phyloP scores from a whole-genome alignment of 1,284 basidiomycete species.

The Ceratobasidium sp. region DNA sequence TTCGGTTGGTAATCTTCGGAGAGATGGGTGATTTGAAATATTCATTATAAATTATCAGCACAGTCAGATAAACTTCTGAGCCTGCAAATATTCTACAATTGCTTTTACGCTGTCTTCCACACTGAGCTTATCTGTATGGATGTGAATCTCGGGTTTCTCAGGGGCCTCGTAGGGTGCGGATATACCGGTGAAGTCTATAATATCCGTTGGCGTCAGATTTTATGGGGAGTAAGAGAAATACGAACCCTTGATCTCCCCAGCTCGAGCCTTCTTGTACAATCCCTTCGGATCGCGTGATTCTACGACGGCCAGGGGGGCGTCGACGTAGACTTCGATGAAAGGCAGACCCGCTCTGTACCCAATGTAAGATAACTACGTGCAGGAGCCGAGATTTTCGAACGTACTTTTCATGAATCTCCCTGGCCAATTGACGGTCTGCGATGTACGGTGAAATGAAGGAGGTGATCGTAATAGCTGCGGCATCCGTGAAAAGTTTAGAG shows the following conservation, averaged over 20 bases:
- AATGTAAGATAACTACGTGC: not conserved
- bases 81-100: constrained; percentile 86
- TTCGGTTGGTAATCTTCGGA: too few relatives aligned
- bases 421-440: constrained; percentile 87
- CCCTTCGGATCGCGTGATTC: constrained; percentile 98
- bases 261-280: constrained; percentile 95
- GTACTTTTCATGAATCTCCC: constrained; percentile 82
- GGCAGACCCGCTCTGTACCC: constrained; percentile 66
- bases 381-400: not conserved
- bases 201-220: constrained; percentile 30
- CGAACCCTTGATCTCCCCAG: constrained; percentile 95
- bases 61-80: constrained; percentile 60
- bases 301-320: constrained; percentile 90
- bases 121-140: constrained; percentile 86
- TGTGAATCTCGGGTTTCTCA: constrained; percentile 88
- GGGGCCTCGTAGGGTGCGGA: constrained; percentile 98
- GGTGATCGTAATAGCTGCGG: constrained; percentile 88
- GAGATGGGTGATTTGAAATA: too few relatives aligned
- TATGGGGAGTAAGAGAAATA: not conserved
- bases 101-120: constrained; percentile 84
- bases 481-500: constrained; percentile 93
- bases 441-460: constrained; percentile 99
- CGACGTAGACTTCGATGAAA: constrained; percentile 96
- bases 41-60: constrained; percentile 26
- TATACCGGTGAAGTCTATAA: constrained; percentile 94